Evolutionary conservation across 306 rosid species (phyloP).

Genomic region (Pyrus communis): DNA sequence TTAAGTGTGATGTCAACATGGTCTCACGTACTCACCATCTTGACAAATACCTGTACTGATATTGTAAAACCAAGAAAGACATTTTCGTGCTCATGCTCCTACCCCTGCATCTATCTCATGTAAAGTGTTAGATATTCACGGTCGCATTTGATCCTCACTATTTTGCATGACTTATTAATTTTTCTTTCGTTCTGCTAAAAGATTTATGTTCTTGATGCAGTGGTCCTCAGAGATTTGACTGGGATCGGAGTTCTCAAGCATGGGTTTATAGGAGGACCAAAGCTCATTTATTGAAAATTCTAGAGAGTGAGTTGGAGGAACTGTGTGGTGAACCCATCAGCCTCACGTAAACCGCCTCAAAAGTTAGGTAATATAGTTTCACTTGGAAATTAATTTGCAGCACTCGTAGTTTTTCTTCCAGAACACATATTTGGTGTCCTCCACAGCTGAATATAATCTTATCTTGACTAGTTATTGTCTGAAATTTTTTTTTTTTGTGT

Average conservation of each 20-base stretch:
- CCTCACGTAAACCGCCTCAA: slow-evolving; percentile 36
- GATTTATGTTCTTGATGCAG: slow-evolving; percentile 36
- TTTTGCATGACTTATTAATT: neutral
- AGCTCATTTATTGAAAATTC: slow-evolving; percentile 38
- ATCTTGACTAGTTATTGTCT: neutral
- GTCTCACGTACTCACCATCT: neutral
- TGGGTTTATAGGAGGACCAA: slow-evolving; percentile 85
- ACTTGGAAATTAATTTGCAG: neutral
- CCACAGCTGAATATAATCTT: neutral
- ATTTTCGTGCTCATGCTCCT: neutral
- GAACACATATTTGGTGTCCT: neutral
- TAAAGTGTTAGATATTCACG: neutral
- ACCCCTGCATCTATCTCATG: neutral
- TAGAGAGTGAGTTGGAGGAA: slow-evolving; percentile 60
- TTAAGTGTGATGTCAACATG: too few relatives aligned
- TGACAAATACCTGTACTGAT: neutral
- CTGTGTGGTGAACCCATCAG: slow-evolving; percentile 60
- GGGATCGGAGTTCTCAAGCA: slow-evolving; percentile 57
- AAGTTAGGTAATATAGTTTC: neutral
- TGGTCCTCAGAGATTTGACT: slow-evolving; percentile 85
- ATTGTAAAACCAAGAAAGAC: neutral
- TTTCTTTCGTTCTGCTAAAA: neutral
- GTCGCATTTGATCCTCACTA: neutral
- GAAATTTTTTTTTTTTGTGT: neutral
- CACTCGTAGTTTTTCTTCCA: neutral